A percentile compares a stretch with the other conserved stretches of the same genome.
phyloP scores from a whole-genome alignment of 73 alveolate genomes.

The Loxodes magnus region DNA sequence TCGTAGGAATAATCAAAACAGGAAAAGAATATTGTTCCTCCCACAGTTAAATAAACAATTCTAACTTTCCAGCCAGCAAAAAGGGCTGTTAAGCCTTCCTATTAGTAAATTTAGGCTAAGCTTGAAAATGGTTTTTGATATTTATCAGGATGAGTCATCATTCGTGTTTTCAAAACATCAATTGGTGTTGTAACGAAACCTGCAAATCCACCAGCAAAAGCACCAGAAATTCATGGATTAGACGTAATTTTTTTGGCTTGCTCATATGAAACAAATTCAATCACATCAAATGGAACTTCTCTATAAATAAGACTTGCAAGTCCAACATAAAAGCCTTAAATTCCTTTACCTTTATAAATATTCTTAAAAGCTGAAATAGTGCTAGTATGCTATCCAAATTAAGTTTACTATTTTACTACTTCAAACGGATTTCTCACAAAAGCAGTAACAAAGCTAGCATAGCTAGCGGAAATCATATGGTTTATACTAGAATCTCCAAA shows the following conservation, averaged over 20 bases:
- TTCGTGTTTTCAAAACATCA: slow-evolving; percentile 43
- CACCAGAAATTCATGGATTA: slow-evolving; percentile 22
- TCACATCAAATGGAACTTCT: slow-evolving; percentile 50
- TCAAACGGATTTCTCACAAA: slow-evolving; percentile 56
- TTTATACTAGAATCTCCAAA: not conserved
- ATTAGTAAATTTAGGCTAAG: not conserved
- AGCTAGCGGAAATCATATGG: slow-evolving; percentile 25
- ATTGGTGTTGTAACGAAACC: slow-evolving; percentile 55
- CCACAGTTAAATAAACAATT: slow-evolving; percentile 3
- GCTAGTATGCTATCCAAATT: slow-evolving; percentile 28
- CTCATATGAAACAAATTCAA: slow-evolving; percentile 48
- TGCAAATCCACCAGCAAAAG: slow-evolving; percentile 45
- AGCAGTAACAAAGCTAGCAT: slow-evolving; percentile 38
- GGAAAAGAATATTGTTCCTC: slow-evolving; percentile 14
- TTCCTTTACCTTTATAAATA: slow-evolving; percentile 22
- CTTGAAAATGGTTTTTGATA: not conserved
- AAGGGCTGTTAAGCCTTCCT: slow-evolving; percentile 6
- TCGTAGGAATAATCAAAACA: too few relatives aligned
- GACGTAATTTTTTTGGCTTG: not conserved
- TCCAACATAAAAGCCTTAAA: slow-evolving; percentile 45
- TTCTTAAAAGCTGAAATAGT: slow-evolving; percentile 15
- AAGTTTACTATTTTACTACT: slow-evolving; percentile 38
- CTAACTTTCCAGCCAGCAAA: slow-evolving; percentile 5
- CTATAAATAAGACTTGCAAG: slow-evolving; percentile 24
- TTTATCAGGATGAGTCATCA: slow-evolving; percentile 26